Base-by-base conservation (phyloP, 768 basidiomycete genomes). In the Chalciporus chontae region DNA sequence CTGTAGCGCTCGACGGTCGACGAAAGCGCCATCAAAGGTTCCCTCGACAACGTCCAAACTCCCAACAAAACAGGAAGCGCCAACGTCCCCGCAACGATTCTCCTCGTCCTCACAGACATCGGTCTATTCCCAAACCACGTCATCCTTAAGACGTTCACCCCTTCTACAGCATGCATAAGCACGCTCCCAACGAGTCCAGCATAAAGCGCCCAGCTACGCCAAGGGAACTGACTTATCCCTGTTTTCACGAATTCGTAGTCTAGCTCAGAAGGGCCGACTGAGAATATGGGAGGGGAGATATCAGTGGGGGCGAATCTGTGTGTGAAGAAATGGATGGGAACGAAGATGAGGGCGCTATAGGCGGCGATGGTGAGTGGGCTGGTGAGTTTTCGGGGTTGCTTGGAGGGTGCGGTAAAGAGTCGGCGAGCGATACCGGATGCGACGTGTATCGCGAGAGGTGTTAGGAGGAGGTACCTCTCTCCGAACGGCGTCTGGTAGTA, bases 201-300 rank as follows among this genome's bases (percentile, higher is more conserved):
- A 57, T 94, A 92, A 39, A 84, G 64, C 3, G 79, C 48, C 77
- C 77, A 82, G 58, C 77, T 85, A 34, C 78, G 71, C 61, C 71
- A 67, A 0, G 88, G 87, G 78, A 83, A 90, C 15, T 50, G 68
- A 14, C 73, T 71, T 34, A 92, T 66, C 3, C 80, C 87, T 5
- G 78, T 74, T 62, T 92, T 91, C 49, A 93, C 87, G 63, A 84
- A 92, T 54, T 91, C 86, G 62, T 78, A 93, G 66, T 90, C 84
- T 32, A 94, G 76, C 59, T 93, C 89, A 0, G 84, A 73, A 0
- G 90, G 90, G 14, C 84, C 80, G 19, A 92, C 72, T 2, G 74
- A 47, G 43, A 46, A 37, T 39, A 65, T 54, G 4, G 61, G 18
- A 82, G 83, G 2, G 72, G 60, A 8, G 48, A 47, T 2, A 74